A percentile compares a stretch with the other conserved stretches of the same genome.
Conservation (phyloP, 495 filamentous ascomycete genomes). For the Diplogelasinospora grovesii region DNA sequence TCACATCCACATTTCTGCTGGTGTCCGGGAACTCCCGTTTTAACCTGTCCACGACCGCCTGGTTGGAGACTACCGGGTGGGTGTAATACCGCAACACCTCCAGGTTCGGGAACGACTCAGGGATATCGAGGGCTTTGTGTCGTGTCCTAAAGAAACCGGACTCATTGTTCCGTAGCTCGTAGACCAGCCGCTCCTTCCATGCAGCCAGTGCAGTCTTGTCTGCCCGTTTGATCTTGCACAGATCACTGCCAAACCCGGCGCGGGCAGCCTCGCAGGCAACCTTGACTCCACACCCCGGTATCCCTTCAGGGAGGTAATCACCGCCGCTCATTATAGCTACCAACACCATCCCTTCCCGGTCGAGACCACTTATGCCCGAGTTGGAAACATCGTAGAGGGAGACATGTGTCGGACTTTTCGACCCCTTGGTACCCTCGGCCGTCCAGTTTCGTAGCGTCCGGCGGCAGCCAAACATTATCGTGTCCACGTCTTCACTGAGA, state of each 20-base stretch:
- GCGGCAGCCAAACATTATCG: conserved; percentile 91
- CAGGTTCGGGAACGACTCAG: conserved; percentile 71
- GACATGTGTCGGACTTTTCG: conserved; percentile 76
- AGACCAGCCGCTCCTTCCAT: conserved; percentile 70
- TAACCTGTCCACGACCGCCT: conserved; percentile 53
- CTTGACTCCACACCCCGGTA: conserved; percentile 81
- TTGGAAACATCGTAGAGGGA: conserved; percentile 57
- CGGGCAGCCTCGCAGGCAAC: conserved; percentile 82
- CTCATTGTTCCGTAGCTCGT: conserved; percentile 78
- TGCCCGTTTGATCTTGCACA: conserved; percentile 53
- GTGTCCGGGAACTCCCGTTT: conserved; percentile 55
- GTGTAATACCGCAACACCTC: conserved; percentile 81
- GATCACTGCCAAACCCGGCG: conserved; percentile 76
- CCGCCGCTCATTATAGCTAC: conserved; percentile 94
- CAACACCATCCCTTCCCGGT: conserved; percentile 84
- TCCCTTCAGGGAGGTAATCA: conserved; percentile 86
- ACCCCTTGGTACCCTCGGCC: conserved; percentile 55
- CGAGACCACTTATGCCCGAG: conserved; percentile 52
- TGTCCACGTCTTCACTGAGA: conserved; percentile 95
- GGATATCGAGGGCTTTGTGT: conserved; percentile 67
- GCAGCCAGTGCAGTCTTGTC: conserved; percentile 47
- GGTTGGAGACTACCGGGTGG: conserved; percentile 67
- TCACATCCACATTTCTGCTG: conserved; percentile 55
- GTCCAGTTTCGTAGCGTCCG: conserved; percentile 78
- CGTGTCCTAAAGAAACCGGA: conserved; percentile 71